Evolutionary conservation across 208 protist species (phyloP), one percentile per base, ranked within the genome.

Genomic region (Willaertia magna): DNA sequence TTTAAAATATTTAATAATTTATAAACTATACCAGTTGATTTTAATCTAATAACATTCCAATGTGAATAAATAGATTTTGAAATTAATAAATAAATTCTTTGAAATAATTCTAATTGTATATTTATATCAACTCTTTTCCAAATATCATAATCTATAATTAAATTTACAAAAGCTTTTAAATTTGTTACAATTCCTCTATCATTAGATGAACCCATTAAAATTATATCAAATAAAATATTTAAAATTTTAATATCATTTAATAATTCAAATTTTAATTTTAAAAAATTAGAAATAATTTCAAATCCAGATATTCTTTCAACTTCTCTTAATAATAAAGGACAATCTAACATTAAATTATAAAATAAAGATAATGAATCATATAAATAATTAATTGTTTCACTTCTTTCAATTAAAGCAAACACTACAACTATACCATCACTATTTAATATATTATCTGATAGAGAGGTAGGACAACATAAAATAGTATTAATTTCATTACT

Each of bases 81-180:
- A 81, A 81, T 51, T 39, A 81, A 34, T 14, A 3, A 18, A 9
- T 26, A 12, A 30, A 81, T 81, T 40, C 39, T 81, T 22, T 81
- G 18, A 43, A 81, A 81, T 47, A 81, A 49, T 40, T 51, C 30
- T 44, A 30, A 12, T 81, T 81, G 76, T 22, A 81, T 51, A 1
- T 9, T 0, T 39, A 34, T 14, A 51, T 30, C n/a, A 39, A 43
- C 34, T 42, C 39, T 46, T 51, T 42, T 81, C 76, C 76, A 81
- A 51, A 81, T 81, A 42, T 81, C 76, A 81, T 42, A 81, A 81
- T 81, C 76, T 14, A 81, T 42, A 6, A 81, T 47, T 12, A 46
- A 81, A 51, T 43, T 39, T 39, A 51, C 26, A 81, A 26, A 81
- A 44, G 44, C 40, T 51, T 81, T 81, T 18, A 81, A 51, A 81